Conservation (phyloP, 1,139 yeast species). For the Yamadazyma siamensis region DNA sequence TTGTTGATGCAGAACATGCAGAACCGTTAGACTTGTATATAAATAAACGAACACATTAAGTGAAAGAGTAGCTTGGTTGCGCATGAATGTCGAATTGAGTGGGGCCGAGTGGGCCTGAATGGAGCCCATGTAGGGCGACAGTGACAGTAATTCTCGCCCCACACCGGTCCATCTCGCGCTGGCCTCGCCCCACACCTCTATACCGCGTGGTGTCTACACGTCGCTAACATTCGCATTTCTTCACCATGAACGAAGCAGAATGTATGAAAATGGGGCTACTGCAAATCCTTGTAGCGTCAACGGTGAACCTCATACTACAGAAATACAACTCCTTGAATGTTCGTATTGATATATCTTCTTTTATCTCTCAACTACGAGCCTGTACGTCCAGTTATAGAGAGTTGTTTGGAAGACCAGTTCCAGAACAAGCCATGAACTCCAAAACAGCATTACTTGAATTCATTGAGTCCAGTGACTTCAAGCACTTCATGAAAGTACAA, state of each 20-base stretch:
- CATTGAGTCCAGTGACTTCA: conserved; percentile 7
- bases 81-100: not conserved
- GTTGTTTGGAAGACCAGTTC: conserved; percentile 11
- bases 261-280: conserved; percentile 18
- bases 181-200: conserved; percentile 2
- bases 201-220: not conserved
- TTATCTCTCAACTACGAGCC: conserved; percentile 10
- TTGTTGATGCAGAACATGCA: conserved; percentile 49
- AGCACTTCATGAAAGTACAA: conserved; percentile 9
- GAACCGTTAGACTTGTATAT: too few relatives aligned
- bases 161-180: not conserved
- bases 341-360: conserved; percentile 10
- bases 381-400: conserved; percentile 8
- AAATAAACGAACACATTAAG: too few relatives aligned
- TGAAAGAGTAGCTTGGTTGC: too few relatives aligned
- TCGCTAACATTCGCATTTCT: conserved; percentile 1
- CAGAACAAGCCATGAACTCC: conserved; percentile 8
- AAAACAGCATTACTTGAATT: conserved; percentile 8
- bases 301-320: conserved; percentile 24
- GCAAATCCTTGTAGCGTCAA: conserved; percentile 27
- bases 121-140: not conserved
- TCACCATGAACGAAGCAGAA: conserved; percentile 11
- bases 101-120: not conserved
- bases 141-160: not conserved
- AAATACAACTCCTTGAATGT: conserved; percentile 13